phyloP scores from a whole-genome alignment of 73 alveolate genomes.

The Stentor roeselii region DNA sequence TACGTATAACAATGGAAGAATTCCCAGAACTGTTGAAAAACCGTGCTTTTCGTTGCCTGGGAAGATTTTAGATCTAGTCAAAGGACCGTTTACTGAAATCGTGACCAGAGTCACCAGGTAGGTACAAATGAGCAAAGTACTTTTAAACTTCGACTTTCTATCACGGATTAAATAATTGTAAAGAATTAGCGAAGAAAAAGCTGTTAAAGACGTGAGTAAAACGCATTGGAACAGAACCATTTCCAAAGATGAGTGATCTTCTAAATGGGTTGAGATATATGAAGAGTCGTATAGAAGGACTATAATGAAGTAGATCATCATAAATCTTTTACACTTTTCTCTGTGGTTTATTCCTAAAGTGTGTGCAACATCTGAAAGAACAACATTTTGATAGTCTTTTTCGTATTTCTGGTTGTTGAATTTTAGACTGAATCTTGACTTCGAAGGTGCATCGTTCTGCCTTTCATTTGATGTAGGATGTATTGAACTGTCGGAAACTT shows the following conservation, averaged over 20 bases:
- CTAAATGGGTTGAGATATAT: not conserved
- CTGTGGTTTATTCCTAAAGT: not conserved
- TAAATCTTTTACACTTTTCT: too few species aligned
- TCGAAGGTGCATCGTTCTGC: too few species aligned
- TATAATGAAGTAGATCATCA: not conserved
- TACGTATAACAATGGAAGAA: not conserved
- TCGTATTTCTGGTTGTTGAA: not conserved
- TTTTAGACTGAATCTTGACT: not conserved
- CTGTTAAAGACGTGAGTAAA: not conserved
- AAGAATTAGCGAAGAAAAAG: not conserved
- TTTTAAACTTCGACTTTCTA: not conserved
- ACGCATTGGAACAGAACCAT: not conserved
- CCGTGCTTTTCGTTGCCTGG: not conserved
- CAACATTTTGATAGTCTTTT: not conserved
- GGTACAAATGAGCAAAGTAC: not conserved
- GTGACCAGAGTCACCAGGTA: too few species aligned
- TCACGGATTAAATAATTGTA: not conserved
- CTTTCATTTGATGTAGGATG: too few species aligned
- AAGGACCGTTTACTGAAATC: too few species aligned
- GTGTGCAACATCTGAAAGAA: not conserved
- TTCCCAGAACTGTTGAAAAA: not conserved
- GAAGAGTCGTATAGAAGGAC: not conserved
- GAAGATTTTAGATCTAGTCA: not conserved
- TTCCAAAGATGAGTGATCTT: not conserved
- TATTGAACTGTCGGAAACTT: too few species aligned